Base-by-base conservation (phyloP, 768 basidiomycete species). In the Hericium rajendrae region DNA sequence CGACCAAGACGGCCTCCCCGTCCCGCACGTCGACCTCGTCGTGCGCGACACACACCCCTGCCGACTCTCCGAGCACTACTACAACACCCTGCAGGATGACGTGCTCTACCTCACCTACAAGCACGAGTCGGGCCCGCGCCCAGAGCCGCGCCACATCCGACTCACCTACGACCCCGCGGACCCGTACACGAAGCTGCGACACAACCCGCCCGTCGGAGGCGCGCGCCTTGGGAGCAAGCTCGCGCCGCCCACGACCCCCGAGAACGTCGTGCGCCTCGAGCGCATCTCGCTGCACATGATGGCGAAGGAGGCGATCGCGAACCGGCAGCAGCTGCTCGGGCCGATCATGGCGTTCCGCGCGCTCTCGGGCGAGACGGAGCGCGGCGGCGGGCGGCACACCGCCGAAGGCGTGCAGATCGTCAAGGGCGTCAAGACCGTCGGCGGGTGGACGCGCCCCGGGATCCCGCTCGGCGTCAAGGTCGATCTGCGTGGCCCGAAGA, bases 51-150 rank as follows among this genome's bases (percentile, higher is more conserved):
- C 83, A 57, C 81, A 84, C 5, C 77, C 80, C 57, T 85, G 81
- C 60, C 84, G 94, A 43, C 79, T 93, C 55, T 76, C 78, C 55
- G 85, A 91, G 60, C 92, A 97, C 75, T 97, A 97, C 75, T 69
- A 88, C 70, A 73, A 75, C 40, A 86, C 93, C 9, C 78, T 98
- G 59, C 82, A 83, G 20, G 88, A 94, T 70, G 81, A 97, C 73
- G 76, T 94, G 64, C 83, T 98, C 80, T 99, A 99, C 79, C 86
- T 97, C 80, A 88, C 87, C 54, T 97, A 97, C 75, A 74, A 80
- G 52, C 95, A 97, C 71, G 78, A 84, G 64, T 71, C 75, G 46
- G 74, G 70, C n/a, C 71, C 78, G 5, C 78, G 76, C 49, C 78
- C 79, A 12, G 72, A 77, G 11, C 76, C 76, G 9, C 80, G 83